Percentiles rank a stretch among this genome's conserved stretches.
Conservation (phyloP, 2,329 filamentous ascomycete genomes). For the Epichloe uncinata region DNA sequence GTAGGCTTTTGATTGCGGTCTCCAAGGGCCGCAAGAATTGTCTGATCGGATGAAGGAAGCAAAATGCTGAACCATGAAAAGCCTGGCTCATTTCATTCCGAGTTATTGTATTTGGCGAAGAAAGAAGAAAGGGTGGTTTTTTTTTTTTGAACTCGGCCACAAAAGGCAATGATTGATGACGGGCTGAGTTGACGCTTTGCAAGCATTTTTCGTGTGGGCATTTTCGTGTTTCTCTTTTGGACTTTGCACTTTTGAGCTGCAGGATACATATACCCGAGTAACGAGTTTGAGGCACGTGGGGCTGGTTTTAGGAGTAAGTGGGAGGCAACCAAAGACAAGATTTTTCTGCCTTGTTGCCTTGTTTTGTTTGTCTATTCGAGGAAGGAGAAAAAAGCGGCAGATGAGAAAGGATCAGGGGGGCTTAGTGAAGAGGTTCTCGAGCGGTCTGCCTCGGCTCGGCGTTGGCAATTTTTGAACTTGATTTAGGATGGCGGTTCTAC, state of each 20-base stretch:
- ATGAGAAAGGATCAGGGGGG: too few species aligned
- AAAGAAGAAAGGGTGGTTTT: too few species aligned
- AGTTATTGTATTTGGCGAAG: too few species aligned
- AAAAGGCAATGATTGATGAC: background rate
- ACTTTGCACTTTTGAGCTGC: background rate
- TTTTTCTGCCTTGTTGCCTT: too few species aligned
- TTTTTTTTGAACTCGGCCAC: too few species aligned
- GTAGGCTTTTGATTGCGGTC: conserved; percentile 10
- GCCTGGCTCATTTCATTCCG: too few species aligned
- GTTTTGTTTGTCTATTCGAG: too few species aligned
- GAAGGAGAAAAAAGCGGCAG: too few species aligned
- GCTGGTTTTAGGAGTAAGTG: background rate
- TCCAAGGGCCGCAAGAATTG: too few species aligned
- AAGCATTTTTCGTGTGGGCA: background rate
- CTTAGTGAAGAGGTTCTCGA: background rate
- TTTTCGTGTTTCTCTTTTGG: background rate
- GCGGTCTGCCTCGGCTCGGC: background rate
- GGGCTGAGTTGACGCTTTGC: background rate
- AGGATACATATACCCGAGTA: background rate
- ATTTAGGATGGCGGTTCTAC: background rate
- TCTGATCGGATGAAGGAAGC: too few species aligned
- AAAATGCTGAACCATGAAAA: too few species aligned
- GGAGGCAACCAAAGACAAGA: too few species aligned
- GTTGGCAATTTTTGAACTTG: background rate
- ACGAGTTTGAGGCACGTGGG: background rate